Base-by-base conservation (phyloP, 257 asterid species). In the Capsicum pubescens region DNA sequence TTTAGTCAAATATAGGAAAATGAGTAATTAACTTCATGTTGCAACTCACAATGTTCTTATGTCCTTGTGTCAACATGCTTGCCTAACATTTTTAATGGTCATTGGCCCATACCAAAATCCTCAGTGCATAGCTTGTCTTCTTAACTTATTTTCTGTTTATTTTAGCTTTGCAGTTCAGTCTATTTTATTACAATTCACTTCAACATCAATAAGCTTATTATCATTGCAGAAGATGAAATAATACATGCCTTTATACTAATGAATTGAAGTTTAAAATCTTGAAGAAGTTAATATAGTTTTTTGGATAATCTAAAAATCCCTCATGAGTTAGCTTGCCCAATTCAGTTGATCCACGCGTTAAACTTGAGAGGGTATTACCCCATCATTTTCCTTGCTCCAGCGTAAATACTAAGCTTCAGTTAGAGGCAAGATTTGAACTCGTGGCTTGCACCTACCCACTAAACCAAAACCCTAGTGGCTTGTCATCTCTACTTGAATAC, bases 21-120 rank as follows among this genome's bases (percentile, higher is more conserved):
- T 26, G 21, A 54, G 46, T 54, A 56, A 54, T 7, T 9, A 54
- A 77, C 61, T 52, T 55, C 64, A 26, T 76, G 64, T 77, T 77
- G 82, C 82, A 77, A 54, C 48, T 77, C 32, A 39, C 82, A 54
- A 15, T 32, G 60, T 54, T 74, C 19, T 54, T 32, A 77, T 54
- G 9, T 77, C n/a, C 50, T 16, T 68, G 19, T 32, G 50, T 54
- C 66, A 26, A 77, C 32, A 15, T 54, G 82, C 66, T 77, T 15
- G 64, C 50, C 14, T 52, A 55, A 77, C 0, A 4, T 14, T 54
- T 39, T 26, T 26, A 54, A 32, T 77, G 82, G 64, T 77, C 63
- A 52, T 52, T 74, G 46, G 64, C 66, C 61, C 64, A 77, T 50
- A 50, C 5, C 46, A 14, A 21, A 74, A 52, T 72, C 42, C 61